phyloP scores from a whole-genome alignment of 2,329 filamentous ascomycete species.

The Trichothecium sympodiale region DNA sequence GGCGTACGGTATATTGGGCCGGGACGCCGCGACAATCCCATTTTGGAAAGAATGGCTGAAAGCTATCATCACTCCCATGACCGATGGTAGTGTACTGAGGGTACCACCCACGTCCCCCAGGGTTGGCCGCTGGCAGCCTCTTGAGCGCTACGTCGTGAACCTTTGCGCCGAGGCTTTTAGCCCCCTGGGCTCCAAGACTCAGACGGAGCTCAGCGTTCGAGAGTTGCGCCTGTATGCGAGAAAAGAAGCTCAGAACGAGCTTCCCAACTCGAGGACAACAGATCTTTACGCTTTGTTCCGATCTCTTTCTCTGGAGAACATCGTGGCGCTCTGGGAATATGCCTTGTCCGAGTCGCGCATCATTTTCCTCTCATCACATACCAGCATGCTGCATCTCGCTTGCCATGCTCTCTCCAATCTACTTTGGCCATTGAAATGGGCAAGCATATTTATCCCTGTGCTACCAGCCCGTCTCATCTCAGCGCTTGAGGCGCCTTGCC shows the following conservation, averaged over 20 bases:
- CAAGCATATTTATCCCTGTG: conserved; percentile 87
- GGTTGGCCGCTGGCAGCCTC: conserved; percentile 87
- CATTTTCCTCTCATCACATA: conserved; percentile 90
- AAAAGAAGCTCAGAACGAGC: conserved; percentile 85
- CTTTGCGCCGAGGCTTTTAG: conserved; percentile 90
- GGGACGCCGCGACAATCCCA: conserved; percentile 68
- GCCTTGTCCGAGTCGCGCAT: conserved; percentile 88
- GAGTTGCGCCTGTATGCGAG: conserved; percentile 87
- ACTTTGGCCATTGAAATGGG: conserved; percentile 85
- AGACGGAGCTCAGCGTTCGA: conserved; percentile 82
- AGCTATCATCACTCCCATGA: conserved; percentile 92
- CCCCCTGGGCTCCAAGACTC: conserved; percentile 85
- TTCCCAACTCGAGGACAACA: conserved; percentile 81
- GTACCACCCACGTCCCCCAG: conserved; percentile 82
- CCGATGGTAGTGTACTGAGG: conserved; percentile 69
- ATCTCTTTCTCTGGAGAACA: conserved; percentile 80
- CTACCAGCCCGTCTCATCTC: conserved; percentile 80
- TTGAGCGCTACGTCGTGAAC: conserved; percentile 95
- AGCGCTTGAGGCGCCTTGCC: conserved; percentile 86
- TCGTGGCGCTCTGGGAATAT: conserved; percentile 87
- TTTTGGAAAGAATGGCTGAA: conserved; percentile 99
- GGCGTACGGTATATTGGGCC: conserved; percentile 83
- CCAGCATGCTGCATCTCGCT: conserved; percentile 89
- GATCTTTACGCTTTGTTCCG: conserved; percentile 91
- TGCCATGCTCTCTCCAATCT: conserved; percentile 78